phyloP scores from a whole-genome alignment of 257 asterid genomes.

The Linaria vulgaris region DNA sequence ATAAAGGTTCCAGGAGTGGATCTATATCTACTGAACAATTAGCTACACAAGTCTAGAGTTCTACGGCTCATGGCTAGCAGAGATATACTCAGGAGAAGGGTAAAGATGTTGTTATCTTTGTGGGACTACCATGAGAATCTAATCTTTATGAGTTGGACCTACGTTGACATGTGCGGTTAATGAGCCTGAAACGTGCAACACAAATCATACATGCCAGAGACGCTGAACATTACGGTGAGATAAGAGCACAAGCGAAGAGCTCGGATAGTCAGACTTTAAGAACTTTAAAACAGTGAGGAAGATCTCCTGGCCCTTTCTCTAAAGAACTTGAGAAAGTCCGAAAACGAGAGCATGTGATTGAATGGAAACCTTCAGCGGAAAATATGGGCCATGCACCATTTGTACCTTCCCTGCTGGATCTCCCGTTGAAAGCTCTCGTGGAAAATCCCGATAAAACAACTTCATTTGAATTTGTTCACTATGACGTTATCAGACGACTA shows the following conservation, averaged over 20 bases:
- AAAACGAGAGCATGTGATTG: conserved; percentile 43
- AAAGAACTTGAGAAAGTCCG: conserved; percentile 51
- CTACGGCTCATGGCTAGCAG: conserved; percentile 27
- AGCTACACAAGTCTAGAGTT: no score
- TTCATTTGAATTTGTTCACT: conserved; percentile 63
- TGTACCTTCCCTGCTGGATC: conserved; percentile 62
- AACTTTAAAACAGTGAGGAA: conserved; percentile 47
- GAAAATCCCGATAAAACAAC: conserved; percentile 54
- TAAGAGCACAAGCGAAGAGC: no score
- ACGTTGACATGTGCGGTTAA: not conserved
- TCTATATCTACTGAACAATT: no score
- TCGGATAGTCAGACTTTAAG: no score
- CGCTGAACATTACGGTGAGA: no score
- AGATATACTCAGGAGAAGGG: conserved; percentile 56
- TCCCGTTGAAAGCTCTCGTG: conserved; percentile 60
- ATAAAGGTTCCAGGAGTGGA: no score
- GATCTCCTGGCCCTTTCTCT: conserved; percentile 48
- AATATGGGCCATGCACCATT: conserved; percentile 19
- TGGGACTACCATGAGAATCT: conserved; percentile 47
- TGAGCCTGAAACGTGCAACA: conserved; percentile 5
- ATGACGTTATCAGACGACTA: conserved; percentile 49
- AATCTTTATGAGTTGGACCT: conserved; percentile 25
- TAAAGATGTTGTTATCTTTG: conserved; percentile 34
- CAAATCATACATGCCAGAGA: no score
- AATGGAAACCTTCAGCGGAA: conserved; percentile 45